Conservation (phyloP, 2,329 filamentous ascomycete genomes). For the Sporothrix globosa region DNA sequence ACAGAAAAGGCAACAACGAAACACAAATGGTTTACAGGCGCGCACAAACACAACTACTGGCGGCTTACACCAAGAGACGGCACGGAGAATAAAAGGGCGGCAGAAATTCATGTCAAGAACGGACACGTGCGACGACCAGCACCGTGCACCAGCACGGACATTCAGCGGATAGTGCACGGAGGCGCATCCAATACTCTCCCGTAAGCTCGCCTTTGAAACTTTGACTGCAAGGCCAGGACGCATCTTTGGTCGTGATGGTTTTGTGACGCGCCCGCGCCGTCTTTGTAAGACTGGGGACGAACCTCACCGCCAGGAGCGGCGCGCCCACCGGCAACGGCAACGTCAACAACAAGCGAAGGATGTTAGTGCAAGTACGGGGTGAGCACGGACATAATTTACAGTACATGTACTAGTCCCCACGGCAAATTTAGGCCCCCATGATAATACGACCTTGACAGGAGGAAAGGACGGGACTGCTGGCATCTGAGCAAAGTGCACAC, state of each 20-base stretch:
- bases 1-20: neutral
- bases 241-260: too few relatives aligned
- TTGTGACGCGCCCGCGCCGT: neutral
- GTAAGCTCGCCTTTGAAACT: too few relatives aligned
- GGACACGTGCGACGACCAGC: neutral
- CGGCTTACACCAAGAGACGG: neutral
- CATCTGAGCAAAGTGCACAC: too few relatives aligned
- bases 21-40: neutral
- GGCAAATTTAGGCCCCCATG: neutral
- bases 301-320: neutral
- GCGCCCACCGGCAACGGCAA: slow-evolving; percentile 1
- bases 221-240: too few relatives aligned
- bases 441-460: too few relatives aligned
- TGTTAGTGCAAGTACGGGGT: neutral
- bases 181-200: neutral
- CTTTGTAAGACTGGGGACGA: neutral
- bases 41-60: neutral
- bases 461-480: too few relatives aligned
- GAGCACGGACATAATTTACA: slow-evolving; percentile 10
- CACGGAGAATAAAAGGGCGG: neutral
- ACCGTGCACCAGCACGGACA: slow-evolving; percentile 15
- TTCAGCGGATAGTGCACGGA: neutral
- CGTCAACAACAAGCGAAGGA: too few relatives aligned
- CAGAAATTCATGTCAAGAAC: neutral
- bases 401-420: neutral